These are phyloP conservation scores for Rhodotorula sp. DNA, from an alignment of 1,284 basidiomycete genomes.

Conservation along the genomic window DNA sequence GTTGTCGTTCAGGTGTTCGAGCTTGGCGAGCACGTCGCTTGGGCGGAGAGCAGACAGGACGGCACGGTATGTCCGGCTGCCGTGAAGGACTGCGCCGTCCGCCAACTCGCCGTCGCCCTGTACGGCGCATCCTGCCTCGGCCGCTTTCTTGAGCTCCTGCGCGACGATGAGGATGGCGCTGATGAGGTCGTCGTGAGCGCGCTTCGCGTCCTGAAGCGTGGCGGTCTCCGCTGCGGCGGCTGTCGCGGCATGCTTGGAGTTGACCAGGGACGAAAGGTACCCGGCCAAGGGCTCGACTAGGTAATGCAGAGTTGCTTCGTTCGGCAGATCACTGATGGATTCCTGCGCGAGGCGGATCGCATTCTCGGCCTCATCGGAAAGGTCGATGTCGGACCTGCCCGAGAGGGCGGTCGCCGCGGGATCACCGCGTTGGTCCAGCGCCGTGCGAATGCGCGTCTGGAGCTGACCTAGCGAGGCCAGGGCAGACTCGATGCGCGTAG, in stretches of 20 bases:
- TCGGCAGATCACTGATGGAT: too few relatives aligned
- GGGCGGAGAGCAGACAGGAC: conserved; percentile 45
- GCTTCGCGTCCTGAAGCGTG: conserved; percentile 40
- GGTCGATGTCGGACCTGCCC: too few relatives aligned
- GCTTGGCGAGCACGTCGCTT: conserved; percentile 45
- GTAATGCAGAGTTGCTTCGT: background rate
- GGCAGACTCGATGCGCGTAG: background rate
- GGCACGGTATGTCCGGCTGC: conserved; percentile 38
- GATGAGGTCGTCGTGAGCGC: conserved; percentile 55
- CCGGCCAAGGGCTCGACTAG: conserved; percentile 2
- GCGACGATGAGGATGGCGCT: conserved; percentile 63
- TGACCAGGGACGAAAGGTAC: too few relatives aligned
- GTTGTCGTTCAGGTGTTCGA: conserved; percentile 40
- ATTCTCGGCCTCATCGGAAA: too few relatives aligned
- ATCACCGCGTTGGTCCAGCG: too few relatives aligned
- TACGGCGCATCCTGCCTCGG: conserved; percentile 14
- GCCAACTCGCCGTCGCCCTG: conserved; percentile 46
- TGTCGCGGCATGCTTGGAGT: too few relatives aligned
- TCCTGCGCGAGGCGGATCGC: too few relatives aligned
- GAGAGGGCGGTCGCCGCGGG: background rate
- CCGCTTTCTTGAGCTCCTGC: conserved; percentile 58
- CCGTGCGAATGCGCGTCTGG: conserved; percentile 5
- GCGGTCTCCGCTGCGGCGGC: background rate
- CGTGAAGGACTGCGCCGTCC: conserved; percentile 44
- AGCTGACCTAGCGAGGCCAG: conserved; percentile 26